phyloP scores from a whole-genome alignment of 164 flowering plant species.

The Santalum album region DNA sequence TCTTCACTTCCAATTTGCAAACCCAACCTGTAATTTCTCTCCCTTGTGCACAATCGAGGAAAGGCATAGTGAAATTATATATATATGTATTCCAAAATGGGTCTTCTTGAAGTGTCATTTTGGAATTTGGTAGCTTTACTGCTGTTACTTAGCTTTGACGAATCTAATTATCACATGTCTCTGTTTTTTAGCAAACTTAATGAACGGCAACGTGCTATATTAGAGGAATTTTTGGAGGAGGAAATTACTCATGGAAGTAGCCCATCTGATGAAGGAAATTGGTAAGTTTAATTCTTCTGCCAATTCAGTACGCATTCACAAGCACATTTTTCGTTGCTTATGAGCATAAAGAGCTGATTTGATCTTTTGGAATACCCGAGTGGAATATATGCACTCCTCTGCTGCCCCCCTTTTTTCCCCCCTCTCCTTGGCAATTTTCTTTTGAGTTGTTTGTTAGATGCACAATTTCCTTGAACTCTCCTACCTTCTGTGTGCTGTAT shows the following conservation, averaged over 20 bases:
- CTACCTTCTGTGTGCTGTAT: no score
- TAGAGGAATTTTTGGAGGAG: constrained; percentile 60
- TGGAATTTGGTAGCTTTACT: background rate
- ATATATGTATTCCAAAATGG: no score
- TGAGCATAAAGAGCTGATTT: background rate
- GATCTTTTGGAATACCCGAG: background rate
- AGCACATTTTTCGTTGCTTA: background rate
- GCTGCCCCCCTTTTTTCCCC: no score
- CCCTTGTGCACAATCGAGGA: no score
- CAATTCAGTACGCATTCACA: background rate
- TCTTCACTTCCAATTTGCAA: no score
- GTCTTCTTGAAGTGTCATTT: no score
- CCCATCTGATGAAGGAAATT: constrained; percentile 25
- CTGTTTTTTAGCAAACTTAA: constrained; percentile 21
- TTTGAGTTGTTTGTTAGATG: background rate
- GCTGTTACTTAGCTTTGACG: background rate
- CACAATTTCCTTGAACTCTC: no score
- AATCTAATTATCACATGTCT: background rate
- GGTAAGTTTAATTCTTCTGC: constrained; percentile 21
- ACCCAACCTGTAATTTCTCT: no score
- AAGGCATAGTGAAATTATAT: no score
- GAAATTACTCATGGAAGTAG: constrained; percentile 28
- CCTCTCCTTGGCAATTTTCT: background rate
- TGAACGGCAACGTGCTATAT: constrained; percentile 54
- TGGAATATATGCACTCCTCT: no score